Conservation (phyloP, 331 rosid genomes). For the Malus hybrid region DNA sequence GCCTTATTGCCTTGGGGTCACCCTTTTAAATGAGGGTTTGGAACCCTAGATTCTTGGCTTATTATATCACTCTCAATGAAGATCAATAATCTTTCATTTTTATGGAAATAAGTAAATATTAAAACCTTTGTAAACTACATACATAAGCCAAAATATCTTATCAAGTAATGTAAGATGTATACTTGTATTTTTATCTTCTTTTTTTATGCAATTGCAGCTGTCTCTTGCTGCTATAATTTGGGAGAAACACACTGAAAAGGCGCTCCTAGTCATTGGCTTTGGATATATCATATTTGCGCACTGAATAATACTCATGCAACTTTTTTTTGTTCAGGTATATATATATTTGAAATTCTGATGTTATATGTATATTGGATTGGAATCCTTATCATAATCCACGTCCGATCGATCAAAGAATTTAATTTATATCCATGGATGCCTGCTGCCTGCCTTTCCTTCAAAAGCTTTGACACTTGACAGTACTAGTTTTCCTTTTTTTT, state of each 20-base stretch:
- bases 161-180: neutral
- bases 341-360: neutral
- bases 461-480: constrained; percentile 1
- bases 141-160: neutral
- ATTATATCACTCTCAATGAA: no score
- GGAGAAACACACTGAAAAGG: neutral
- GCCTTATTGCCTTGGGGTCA: no score
- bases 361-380: neutral
- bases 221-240: neutral
- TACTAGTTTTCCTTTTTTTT: neutral
- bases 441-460: neutral
- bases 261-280: neutral
- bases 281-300: neutral
- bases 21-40: no score
- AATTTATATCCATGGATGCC: constrained; percentile 10
- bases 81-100: no score
- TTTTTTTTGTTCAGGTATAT: neutral
- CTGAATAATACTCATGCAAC: neutral
- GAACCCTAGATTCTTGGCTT: no score
- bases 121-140: no score
- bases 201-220: neutral
- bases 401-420: neutral
- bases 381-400: constrained; percentile 33
- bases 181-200: neutral
- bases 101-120: no score